Evolutionary conservation across 441 rosid species (phyloP), one percentile per base, ranked within the genome.

Genomic region (Populus hybrid): DNA sequence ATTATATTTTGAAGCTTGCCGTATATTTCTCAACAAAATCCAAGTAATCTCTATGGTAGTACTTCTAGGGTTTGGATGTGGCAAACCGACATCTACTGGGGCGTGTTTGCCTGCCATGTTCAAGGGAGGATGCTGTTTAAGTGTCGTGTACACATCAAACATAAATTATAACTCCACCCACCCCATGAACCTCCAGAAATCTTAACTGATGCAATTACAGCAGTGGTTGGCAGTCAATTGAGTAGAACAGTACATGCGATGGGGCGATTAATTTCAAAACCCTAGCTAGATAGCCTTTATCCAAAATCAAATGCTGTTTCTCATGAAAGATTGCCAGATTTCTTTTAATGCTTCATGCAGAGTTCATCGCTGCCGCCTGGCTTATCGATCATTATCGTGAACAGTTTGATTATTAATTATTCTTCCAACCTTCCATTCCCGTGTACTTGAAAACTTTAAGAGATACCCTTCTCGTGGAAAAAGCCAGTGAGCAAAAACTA

Each of bases 161-260:
- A 79, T 71, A 79, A 83, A 79, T 79, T 81, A 72, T 35, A 29
- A 24, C 76, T 69, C 50, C 40, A 74, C 64, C 53, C 69, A 61
- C 66, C 74, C 2, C 6, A 11, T 8, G 69, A 74, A 64, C 77
- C 26, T 24, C 64, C 40, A 73, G 40, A 74, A 35, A 59, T 16
- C 26, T 29, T 33, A 35, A 14, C 20, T 64, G n/a, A 79, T 74
- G 73, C 65, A 78, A 64, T 78, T 74, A 64, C 70, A 59, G 26
- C 33, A 75, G 83, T 69, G 68, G 84, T 82, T 83, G 71, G 74
- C 71, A 68, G 78, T 80, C 76, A 73, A 63, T 36, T 16, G 77
- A 79, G 63, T 71, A 75, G 69, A 80, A 71, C 78, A 66, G 61
- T 69, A 65, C 80, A 36, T 70, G 83, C 71, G 73, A 35, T 35